Conservation (phyloP, 2,329 filamentous ascomycete genomes). For the Claviceps monticola region DNA sequence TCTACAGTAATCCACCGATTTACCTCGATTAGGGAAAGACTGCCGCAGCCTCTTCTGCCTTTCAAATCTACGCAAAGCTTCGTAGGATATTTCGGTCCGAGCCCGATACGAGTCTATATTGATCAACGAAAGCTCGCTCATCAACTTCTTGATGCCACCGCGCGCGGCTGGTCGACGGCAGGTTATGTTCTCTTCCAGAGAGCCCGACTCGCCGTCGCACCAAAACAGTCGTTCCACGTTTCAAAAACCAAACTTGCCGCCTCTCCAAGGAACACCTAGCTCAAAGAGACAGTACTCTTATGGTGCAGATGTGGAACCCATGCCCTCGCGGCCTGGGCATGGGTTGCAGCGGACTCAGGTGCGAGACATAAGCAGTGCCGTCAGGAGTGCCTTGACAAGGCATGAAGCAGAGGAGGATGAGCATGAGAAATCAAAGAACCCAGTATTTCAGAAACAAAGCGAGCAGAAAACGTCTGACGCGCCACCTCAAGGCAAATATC, state of each 20-base stretch:
- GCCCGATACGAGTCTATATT: no score
- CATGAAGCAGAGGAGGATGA: constrained; percentile 5
- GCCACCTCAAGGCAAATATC: neutral
- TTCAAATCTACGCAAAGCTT: neutral
- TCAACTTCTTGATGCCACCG: constrained; percentile 8
- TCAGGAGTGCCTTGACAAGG: constrained; percentile 14
- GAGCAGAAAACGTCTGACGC: constrained; percentile 7
- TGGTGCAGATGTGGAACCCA: constrained; percentile 22
- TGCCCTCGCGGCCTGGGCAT: constrained; percentile 10
- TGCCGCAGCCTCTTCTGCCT: neutral
- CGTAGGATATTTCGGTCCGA: neutral
- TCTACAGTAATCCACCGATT: neutral
- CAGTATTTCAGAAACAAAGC: neutral
- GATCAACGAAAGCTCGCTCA: neutral
- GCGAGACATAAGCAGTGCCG: constrained; percentile 16
- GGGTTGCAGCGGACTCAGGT: constrained; percentile 7
- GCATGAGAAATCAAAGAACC: constrained; percentile 1
- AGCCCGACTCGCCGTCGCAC: constrained; percentile 5
- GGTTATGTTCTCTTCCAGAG: constrained; percentile 3
- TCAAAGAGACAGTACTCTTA: constrained; percentile 24
- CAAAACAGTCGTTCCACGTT: constrained; percentile 6
- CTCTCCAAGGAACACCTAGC: constrained; percentile 19
- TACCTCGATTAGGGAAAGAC: neutral
- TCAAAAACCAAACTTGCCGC: constrained; percentile 14
- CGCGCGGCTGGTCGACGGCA: constrained; percentile 5